These are phyloP conservation scores for Juglanconis oblonga DNA, from an alignment of 2,329 filamentous ascomycete species.

Conservation along the genomic window DNA sequence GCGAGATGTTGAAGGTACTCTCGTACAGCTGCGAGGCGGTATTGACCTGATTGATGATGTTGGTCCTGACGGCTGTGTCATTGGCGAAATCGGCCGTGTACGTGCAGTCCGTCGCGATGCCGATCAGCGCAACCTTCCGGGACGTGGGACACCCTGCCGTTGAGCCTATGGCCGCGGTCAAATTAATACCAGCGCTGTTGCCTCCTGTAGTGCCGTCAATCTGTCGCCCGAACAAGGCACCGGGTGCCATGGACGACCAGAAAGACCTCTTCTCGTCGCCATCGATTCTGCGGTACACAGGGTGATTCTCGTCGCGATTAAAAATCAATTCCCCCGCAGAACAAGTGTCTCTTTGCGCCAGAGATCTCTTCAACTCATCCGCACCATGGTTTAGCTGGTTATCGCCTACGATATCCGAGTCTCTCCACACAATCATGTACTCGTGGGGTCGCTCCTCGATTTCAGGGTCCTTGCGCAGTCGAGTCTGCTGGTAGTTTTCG, in stretches of 20 bases:
- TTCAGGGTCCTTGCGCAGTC: constrained; percentile 67
- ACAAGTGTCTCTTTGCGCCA: constrained; percentile 53
- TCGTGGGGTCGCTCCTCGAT: constrained; percentile 58
- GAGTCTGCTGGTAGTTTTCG: constrained; percentile 70
- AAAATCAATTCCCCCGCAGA: constrained; percentile 73
- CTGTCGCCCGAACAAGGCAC: constrained; percentile 70
- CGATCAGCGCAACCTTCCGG: constrained; percentile 87
- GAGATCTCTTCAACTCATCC: constrained; percentile 63
- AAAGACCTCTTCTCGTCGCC: constrained; percentile 35
- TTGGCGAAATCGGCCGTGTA: constrained; percentile 71
- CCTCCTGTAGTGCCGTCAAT: constrained; percentile 68
- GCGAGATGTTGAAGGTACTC: constrained; percentile 87
- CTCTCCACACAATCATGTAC: constrained; percentile 86
- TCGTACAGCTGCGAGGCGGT: constrained; percentile 86
- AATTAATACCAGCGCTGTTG: constrained; percentile 76
- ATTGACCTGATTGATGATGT: constrained; percentile 83
- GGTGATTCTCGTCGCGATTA: constrained; percentile 72
- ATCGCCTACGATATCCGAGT: constrained; percentile 70
- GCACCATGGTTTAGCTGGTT: constrained; percentile 33
- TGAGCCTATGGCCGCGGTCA: constrained; percentile 74
- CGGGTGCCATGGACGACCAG: constrained; percentile 55
- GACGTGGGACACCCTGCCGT: constrained; percentile 82
- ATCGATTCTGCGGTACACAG: constrained; percentile 55
- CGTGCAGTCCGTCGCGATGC: constrained; percentile 88
- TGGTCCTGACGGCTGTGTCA: constrained; percentile 61